Evolutionary conservation across 345 rosid species (phyloP).

Genomic region (Eutrema yunnanense): DNA sequence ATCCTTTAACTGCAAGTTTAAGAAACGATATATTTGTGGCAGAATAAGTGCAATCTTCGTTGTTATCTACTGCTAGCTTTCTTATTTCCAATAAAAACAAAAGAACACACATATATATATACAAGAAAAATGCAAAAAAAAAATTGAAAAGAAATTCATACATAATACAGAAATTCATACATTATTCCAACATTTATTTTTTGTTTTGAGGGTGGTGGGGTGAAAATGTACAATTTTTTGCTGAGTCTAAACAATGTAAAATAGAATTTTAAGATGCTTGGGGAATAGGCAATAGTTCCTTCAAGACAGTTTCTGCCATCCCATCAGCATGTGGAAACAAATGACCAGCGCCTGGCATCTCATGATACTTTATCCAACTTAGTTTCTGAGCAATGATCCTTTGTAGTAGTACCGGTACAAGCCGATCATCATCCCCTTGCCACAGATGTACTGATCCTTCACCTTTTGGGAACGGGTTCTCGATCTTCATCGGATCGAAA

Average conservation of each 20-base stretch:
- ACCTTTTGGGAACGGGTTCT: constrained; percentile 44
- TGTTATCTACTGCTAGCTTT: constrained; percentile 19
- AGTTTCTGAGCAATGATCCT: constrained; percentile 45
- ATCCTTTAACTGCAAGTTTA: constrained; percentile 14
- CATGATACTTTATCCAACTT: constrained; percentile 55
- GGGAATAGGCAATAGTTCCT: constrained; percentile 42
- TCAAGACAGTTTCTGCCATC: constrained; percentile 32
- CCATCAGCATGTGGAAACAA: constrained; percentile 45
- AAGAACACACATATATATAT: neutral
- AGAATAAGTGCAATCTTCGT: constrained; percentile 5
- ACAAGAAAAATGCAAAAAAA: neutral
- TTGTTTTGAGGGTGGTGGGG: neutral
- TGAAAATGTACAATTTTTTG: neutral
- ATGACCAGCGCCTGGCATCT: constrained; percentile 54
- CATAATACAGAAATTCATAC: neutral
- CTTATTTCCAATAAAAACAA: neutral
- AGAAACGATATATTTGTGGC: constrained; percentile 4
- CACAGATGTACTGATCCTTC: constrained; percentile 50
- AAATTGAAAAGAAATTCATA: neutral
- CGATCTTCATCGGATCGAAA: constrained; percentile 46
- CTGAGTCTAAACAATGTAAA: constrained; percentile 4
- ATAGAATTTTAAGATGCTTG: constrained; percentile 16
- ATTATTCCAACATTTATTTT: neutral
- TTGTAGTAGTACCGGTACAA: constrained; percentile 46
- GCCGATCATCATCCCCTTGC: constrained; percentile 60